Conservation (phyloP, 2,329 filamentous ascomycete species). For the Falciphora oryzae region DNA sequence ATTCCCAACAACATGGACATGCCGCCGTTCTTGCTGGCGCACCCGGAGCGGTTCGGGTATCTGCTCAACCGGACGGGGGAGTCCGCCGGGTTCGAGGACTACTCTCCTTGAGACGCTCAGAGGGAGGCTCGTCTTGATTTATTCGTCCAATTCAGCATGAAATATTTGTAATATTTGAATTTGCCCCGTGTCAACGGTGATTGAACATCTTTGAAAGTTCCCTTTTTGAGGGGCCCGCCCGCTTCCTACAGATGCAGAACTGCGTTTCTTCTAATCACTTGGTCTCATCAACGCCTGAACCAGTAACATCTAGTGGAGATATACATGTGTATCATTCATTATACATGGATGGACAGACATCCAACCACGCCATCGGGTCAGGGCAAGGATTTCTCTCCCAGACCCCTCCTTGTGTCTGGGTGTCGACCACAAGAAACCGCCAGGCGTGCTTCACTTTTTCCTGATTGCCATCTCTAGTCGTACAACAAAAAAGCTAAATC, state of each 20-base stretch:
- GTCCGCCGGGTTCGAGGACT: constrained; percentile 43
- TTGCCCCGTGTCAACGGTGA: not conserved
- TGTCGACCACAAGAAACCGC: not conserved
- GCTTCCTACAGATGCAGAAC: not conserved
- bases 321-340: not conserved
- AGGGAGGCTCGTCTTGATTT: not conserved
- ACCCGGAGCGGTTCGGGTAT: constrained; percentile 36
- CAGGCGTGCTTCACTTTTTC: not conserved
- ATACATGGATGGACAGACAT: not conserved
- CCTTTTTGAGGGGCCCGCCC: no score
- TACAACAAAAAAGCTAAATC: not conserved
- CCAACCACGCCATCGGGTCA: not conserved
- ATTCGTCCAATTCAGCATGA: not conserved
- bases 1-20: constrained; percentile 47
- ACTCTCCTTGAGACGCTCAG: constrained; percentile 21
- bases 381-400: not conserved
- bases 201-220: not conserved
- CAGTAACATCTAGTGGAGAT: not conserved
- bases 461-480: not conserved
- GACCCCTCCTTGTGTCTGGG: not conserved
- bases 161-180: not conserved
- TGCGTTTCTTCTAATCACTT: not conserved
- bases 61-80: constrained; percentile 39
- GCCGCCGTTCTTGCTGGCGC: constrained; percentile 38
- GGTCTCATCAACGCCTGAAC: not conserved